phyloP scores from a whole-genome alignment of 1,284 basidiomycete species.

The Bjerkandera adusta region DNA sequence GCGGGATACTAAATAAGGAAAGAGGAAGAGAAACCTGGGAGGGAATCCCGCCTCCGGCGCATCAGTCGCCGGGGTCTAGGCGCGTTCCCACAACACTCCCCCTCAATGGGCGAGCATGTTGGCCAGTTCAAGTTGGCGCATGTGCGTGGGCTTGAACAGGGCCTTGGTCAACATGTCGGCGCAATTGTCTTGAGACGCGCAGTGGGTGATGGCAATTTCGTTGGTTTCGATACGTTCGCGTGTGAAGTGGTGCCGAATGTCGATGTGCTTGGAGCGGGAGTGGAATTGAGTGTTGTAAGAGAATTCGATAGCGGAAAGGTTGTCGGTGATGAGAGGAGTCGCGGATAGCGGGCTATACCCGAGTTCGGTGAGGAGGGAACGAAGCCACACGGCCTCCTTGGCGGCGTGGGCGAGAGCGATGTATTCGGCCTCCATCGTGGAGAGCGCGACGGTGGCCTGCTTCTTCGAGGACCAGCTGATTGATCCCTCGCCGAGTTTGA shows the following conservation, averaged over 20 bases:
- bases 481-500: slow-evolving; percentile 25
- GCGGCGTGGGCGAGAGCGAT: slow-evolving; percentile 29
- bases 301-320: slow-evolving; percentile 17
- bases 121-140: not conserved
- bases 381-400: slow-evolving; percentile 29
- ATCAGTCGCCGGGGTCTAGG: no score
- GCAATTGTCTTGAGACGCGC: slow-evolving; percentile 29
- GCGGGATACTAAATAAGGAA: no score
- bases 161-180: slow-evolving; percentile 44
- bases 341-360: slow-evolving; percentile 6
- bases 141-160: slow-evolving; percentile 17
- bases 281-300: slow-evolving; percentile 33
- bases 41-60: no score
- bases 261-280: slow-evolving; percentile 36
- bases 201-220: slow-evolving; percentile 29
- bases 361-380: slow-evolving; percentile 23
- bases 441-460: slow-evolving; percentile 32
- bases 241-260: slow-evolving; percentile 34
- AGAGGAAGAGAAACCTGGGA: no score
- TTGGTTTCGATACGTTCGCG: slow-evolving; percentile 27
- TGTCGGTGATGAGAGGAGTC: slow-evolving; percentile 7
- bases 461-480: slow-evolving; percentile 39
- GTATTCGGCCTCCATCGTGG: slow-evolving; percentile 41
- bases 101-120: slow-evolving; percentile 12
- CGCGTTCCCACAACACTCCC: slow-evolving; percentile 18